Conservation (phyloP, 129 eudicot species). For the Helianthus tuberosus region DNA sequence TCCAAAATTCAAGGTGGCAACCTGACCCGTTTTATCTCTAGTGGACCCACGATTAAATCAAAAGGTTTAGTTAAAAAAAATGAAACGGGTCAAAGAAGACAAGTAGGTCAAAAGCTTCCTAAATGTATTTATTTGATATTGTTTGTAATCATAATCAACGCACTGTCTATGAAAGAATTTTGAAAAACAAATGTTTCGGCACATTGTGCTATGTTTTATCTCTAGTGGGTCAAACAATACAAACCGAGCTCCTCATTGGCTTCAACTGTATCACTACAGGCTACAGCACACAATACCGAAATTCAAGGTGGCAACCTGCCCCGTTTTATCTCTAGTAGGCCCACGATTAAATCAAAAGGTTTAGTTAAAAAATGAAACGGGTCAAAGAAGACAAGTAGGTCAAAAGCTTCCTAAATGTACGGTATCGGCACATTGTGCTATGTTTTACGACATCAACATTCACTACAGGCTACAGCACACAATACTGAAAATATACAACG, state of each 20-base stretch:
- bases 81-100: background rate
- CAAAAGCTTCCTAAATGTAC: background rate
- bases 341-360: background rate
- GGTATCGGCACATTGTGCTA: too few species aligned
- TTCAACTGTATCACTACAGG: too few species aligned
- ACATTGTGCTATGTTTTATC: background rate
- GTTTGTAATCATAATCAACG: background rate
- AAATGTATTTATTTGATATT: background rate
- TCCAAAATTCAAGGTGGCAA: background rate
- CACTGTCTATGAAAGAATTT: background rate
- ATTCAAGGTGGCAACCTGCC: background rate
- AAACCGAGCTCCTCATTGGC: too few species aligned
- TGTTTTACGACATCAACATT: too few species aligned
- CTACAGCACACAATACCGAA: too few species aligned
- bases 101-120: background rate
- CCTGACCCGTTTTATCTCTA: background rate
- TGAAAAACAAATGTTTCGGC: background rate
- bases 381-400: background rate
- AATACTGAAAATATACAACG: too few species aligned
- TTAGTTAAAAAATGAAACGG: background rate
- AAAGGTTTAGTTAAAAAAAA: background rate
- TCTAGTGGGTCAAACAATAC: constrained; percentile 4
- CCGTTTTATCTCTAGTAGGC: background rate
- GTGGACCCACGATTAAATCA: background rate
- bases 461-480: too few species aligned